Conservation (phyloP, 139 green algal species). For the Desmodesmus armatus region DNA sequence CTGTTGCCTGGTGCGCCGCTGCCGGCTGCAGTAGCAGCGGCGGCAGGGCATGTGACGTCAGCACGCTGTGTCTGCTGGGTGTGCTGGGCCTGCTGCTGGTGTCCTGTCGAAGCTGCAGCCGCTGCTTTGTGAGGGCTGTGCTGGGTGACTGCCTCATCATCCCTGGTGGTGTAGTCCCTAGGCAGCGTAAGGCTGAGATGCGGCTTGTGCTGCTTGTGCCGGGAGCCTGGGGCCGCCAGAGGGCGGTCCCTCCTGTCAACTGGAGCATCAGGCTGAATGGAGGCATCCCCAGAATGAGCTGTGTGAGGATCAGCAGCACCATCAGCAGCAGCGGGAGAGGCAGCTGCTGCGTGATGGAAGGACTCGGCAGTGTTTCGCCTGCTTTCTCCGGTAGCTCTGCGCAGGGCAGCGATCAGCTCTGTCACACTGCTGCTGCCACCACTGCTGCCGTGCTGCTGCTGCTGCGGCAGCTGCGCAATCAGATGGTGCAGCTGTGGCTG, state of each 20-base stretch:
- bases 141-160: neutral
- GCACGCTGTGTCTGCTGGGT: too few species aligned
- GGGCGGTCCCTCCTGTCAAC: too few species aligned
- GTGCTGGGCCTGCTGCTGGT: too few species aligned
- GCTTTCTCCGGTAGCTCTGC: neutral
- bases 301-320: neutral
- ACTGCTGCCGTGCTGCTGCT: neutral
- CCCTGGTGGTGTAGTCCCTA: neutral
- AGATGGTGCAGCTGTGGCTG: too few species aligned
- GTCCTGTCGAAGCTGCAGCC: neutral
- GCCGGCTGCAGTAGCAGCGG: too few species aligned
- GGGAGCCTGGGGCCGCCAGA: too few species aligned
- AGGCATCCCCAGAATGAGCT: neutral
- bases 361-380: neutral
- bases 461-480: too few species aligned
- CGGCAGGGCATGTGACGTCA: too few species aligned
- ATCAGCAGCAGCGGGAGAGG: neutral
- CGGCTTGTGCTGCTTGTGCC: neutral
- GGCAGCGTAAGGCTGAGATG: neutral
- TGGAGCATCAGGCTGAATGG: neutral
- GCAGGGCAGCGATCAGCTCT: neutral
- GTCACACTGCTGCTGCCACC: neutral
- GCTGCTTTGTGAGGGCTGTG: neutral
- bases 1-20: neutral
- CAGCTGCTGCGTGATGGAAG: too few species aligned